Conservation (phyloP, 139 green algal species). For the Edaphochlamys debaryana region DNA sequence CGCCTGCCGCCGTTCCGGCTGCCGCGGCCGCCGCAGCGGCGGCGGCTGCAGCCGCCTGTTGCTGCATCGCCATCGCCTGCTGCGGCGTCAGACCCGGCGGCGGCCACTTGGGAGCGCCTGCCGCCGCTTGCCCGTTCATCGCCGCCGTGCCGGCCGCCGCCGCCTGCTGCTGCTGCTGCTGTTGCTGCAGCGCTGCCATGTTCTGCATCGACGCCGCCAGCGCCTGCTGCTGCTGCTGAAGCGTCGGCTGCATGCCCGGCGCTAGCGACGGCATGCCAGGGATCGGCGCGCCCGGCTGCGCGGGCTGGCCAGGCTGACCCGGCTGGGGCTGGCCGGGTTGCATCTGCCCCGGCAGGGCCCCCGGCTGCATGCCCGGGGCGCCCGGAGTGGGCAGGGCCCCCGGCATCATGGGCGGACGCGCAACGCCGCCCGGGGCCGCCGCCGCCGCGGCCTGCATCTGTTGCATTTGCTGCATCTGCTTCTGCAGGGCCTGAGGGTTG, state of each 20-base stretch:
- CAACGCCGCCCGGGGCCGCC: neutral
- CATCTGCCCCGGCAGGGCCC: neutral
- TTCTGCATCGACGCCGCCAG: slow-evolving; percentile 6
- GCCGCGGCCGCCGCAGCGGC: neutral
- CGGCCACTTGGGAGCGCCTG: slow-evolving; percentile 7
- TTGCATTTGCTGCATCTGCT: slow-evolving; percentile 42
- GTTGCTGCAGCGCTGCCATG: slow-evolving; percentile 26
- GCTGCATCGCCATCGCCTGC: slow-evolving; percentile 26
- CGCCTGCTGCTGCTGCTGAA: slow-evolving; percentile 27
- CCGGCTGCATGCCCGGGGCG: neutral
- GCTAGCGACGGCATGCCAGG: neutral
- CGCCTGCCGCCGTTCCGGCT: neutral
- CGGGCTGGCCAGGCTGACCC: neutral
- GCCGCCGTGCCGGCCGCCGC: neutral
- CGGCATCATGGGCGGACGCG: slow-evolving; percentile 14
- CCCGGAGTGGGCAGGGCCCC: neutral
- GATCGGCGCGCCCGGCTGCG: neutral
- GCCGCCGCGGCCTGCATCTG: slow-evolving; percentile 1
- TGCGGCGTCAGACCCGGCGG: slow-evolving; percentile 20
- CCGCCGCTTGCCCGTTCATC: slow-evolving; percentile 27
- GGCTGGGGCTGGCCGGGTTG: neutral
- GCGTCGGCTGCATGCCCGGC: neutral
- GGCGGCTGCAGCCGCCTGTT: neutral
- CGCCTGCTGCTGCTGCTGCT: slow-evolving; percentile 6
- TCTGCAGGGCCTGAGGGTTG: slow-evolving; percentile 31